A percentile compares a stretch with the other conserved stretches of the same genome.
Conservation (phyloP, 73 alveolate species). For the Uronychia binucleata region DNA sequence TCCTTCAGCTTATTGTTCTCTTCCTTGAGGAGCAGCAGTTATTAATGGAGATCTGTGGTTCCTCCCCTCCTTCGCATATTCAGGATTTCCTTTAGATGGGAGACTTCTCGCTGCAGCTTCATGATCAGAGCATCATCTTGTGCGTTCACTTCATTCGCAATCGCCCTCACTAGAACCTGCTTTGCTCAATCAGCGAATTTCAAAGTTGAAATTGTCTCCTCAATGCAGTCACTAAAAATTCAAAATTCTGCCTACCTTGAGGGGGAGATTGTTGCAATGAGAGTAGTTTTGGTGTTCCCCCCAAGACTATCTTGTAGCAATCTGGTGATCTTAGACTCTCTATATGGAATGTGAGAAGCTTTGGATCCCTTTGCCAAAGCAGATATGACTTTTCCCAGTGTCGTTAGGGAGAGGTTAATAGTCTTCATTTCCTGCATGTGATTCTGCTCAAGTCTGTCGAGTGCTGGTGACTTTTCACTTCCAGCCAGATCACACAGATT, state of each 20-base stretch:
- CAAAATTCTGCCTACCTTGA: constrained; percentile 58
- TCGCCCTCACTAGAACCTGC: constrained; percentile 41
- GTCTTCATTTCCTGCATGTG: constrained; percentile 60
- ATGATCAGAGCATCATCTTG: constrained; percentile 28
- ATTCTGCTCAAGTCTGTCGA: constrained; percentile 23
- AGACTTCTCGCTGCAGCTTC: constrained; percentile 38
- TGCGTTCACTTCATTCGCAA: constrained; percentile 44
- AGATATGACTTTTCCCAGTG: constrained; percentile 63
- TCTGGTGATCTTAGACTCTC: constrained; percentile 95
- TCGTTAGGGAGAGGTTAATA: constrained; percentile 54
- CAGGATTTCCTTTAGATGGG: constrained; percentile 47
- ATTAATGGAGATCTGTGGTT: constrained; percentile 17
- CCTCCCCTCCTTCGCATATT: constrained; percentile 54
- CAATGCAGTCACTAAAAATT: constrained; percentile 44
- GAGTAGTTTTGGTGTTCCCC: constrained; percentile 79
- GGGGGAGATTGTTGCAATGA: constrained; percentile 77
- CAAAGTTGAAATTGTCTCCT: constrained; percentile 48
- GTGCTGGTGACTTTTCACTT: constrained; percentile 54
- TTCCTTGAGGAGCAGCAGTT: constrained; percentile 25
- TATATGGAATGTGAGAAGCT: constrained; percentile 81
- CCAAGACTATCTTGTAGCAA: constrained; percentile 87
- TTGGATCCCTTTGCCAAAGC: constrained; percentile 63
- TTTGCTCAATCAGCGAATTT: constrained; percentile 74
- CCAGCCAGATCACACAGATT: constrained; percentile 74
- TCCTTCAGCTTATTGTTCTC: constrained; percentile 29